phyloP scores from a whole-genome alignment of 495 filamentous ascomycete species.

The Xylona heveae region DNA sequence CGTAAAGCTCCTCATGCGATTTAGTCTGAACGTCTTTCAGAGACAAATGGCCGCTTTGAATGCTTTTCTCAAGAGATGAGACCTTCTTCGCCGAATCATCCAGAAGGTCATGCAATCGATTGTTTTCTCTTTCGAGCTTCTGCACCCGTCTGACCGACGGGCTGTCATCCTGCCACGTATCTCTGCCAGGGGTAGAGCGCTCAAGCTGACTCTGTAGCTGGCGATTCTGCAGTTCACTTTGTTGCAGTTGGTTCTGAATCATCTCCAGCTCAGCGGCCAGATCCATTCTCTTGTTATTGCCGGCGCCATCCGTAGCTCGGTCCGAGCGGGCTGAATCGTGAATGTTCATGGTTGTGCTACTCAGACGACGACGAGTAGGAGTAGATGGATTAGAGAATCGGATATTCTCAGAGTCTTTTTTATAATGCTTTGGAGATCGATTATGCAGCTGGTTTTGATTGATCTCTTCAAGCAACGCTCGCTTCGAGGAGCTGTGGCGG shows the following conservation, averaged over 20 bases:
- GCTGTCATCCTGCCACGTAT: conserved; percentile 56
- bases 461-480: conserved; percentile 65
- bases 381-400: conserved; percentile 59
- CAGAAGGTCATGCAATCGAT: conserved; percentile 77
- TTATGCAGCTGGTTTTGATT: conserved; percentile 62
- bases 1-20: conserved; percentile 87
- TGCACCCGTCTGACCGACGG: conserved; percentile 66
- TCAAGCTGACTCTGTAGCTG: conserved; percentile 82
- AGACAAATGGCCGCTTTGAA: conserved; percentile 74
- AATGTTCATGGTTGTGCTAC: conserved; percentile 33
- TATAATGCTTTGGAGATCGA: conserved; percentile 55
- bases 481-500: conserved; percentile 47
- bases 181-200: conserved; percentile 32
- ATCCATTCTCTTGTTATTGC: conserved; percentile 80
- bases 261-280: conserved; percentile 78
- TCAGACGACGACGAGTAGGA: conserved; percentile 47
- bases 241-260: conserved; percentile 83
- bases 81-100: conserved; percentile 91
- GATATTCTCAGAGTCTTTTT: conserved; percentile 45
- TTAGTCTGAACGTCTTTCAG: conserved; percentile 82
- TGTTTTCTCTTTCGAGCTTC: conserved; percentile 85
- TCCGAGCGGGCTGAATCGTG: conserved; percentile 75
- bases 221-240: conserved; percentile 89
- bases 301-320: conserved; percentile 68
- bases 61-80: conserved; percentile 67